Evolutionary conservation across 2,329 filamentous ascomycete genomes (phyloP).

Genomic region (Diaporthe vaccinii): DNA sequence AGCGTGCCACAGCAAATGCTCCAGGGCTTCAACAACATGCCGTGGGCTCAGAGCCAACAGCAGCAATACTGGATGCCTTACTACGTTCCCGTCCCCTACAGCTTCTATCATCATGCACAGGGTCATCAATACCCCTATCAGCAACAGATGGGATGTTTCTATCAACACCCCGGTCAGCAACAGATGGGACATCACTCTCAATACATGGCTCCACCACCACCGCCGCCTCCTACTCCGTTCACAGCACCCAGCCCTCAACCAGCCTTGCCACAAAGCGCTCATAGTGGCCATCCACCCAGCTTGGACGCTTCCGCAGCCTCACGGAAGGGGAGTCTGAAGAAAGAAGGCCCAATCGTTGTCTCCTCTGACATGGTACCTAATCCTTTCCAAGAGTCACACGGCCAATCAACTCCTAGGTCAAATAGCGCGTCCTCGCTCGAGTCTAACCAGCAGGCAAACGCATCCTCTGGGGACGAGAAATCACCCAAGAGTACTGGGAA

Average conservation of each 20-base stretch:
- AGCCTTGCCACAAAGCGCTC: background rate
- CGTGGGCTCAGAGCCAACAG: background rate
- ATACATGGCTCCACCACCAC: background rate
- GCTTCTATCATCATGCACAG: fast-evolving
- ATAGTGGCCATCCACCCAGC: background rate
- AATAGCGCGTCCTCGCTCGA: background rate
- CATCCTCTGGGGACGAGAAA: background rate
- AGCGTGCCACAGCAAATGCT: background rate
- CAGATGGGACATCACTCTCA: background rate
- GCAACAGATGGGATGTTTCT: background rate
- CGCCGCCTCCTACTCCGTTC: background rate
- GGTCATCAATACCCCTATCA: background rate
- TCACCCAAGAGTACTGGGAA: background rate
- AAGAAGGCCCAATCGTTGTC: background rate
- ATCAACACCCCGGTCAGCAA: background rate
- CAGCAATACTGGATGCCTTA: background rate
- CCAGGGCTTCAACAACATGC: background rate
- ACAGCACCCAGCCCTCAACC: background rate
- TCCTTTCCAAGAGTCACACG: background rate
- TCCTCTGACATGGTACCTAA: background rate
- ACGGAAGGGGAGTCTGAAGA: background rate
- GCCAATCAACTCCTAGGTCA: background rate
- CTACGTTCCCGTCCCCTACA: background rate
- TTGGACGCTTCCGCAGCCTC: background rate
- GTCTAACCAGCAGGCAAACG: background rate